Base-by-base conservation (phyloP, 2,329 filamentous ascomycete species). In the Thermomyces lanuginosus region DNA sequence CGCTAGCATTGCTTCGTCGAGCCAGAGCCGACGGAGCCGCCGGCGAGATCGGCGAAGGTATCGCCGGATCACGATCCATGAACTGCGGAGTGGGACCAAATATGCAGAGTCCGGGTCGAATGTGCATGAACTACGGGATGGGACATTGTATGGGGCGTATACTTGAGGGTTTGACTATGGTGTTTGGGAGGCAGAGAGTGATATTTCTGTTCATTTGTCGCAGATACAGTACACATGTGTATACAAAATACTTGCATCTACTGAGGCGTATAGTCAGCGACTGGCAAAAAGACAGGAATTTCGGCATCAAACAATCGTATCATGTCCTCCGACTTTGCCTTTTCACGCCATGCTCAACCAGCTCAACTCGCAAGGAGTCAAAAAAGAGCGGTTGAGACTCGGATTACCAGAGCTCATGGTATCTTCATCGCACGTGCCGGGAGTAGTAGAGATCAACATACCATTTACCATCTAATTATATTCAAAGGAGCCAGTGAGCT, bases 241-340 rank as follows among this genome's bases (percentile, higher is more conserved):
- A n/a, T n/a, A n/a, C n/a, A n/a, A n/a, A n/a, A n/a, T n/a, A n/a
- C n/a, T n/a, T n/a, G n/a, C n/a, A n/a, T n/a, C n/a, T n/a, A n/a
- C n/a, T n/a, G n/a, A n/a, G n/a, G n/a, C n/a, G n/a, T n/a, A n/a
- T n/a, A n/a, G n/a, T n/a, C n/a, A n/a, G n/a, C n/a, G n/a, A n/a
- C n/a, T n/a, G 7, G 4, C 16, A 16, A 12, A 10, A 9, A 24
- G 21, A 12, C 4, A 32, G 31, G 5, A 17, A 22, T 21, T 11
- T 12, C 12, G 18, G 30, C 32, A 43, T 56, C 53, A 56, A n/a
- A n/a, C n/a, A n/a, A n/a, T n/a, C n/a, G n/a, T n/a, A n/a, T n/a
- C n/a, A n/a, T n/a, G n/a, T n/a, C n/a, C n/a, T n/a, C n/a, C n/a
- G 53, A 56, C 46, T 55, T 51, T 56, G 52, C 53, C 53, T 48